A percentile compares a stretch with the other conserved stretches of the same genome.
These are phyloP conservation scores for Ogataea nitratoaversa DNA, from an alignment of 805 yeast genomes.

Conservation along the genomic window DNA sequence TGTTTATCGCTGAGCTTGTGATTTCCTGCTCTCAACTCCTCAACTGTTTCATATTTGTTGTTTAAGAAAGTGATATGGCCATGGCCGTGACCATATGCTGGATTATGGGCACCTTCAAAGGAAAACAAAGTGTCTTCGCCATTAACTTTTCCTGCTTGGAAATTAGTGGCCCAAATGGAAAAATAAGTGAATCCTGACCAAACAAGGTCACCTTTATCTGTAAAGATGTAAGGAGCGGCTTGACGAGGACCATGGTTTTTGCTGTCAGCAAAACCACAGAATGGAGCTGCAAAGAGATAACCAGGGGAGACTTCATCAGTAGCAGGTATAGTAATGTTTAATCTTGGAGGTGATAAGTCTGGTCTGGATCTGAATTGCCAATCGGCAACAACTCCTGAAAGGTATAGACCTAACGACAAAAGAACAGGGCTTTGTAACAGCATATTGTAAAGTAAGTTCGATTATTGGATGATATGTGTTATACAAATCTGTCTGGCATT, in stretches of 20 bases:
- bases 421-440: background rate
- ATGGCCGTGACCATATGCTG: constrained; percentile 20
- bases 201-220: constrained; percentile 32
- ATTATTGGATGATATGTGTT: background rate
- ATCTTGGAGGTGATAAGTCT: constrained; percentile 31
- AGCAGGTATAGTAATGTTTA: constrained; percentile 32
- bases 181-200: constrained; percentile 35
- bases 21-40: constrained; percentile 33
- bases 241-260: constrained; percentile 26
- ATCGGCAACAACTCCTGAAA: constrained; percentile 22
- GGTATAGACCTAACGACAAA: background rate
- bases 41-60: constrained; percentile 28
- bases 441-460: too few species aligned
- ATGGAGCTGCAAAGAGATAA: constrained; percentile 33
- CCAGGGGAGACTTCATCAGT: constrained; percentile 24
- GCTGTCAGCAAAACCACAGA: constrained; percentile 13
- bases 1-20: constrained; percentile 34
- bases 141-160: constrained; percentile 25
- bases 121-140: constrained; percentile 29
- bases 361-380: constrained; percentile 34
- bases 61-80: constrained; percentile 33
- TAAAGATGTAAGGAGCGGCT: constrained; percentile 34
- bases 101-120: constrained; percentile 34
- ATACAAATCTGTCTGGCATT: background rate
- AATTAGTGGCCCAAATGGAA: constrained; percentile 31